These are phyloP conservation scores for Coemansia sp. DNA, from an alignment of 371 early-diverging fungal genomes.

Conservation along the genomic window DNA sequence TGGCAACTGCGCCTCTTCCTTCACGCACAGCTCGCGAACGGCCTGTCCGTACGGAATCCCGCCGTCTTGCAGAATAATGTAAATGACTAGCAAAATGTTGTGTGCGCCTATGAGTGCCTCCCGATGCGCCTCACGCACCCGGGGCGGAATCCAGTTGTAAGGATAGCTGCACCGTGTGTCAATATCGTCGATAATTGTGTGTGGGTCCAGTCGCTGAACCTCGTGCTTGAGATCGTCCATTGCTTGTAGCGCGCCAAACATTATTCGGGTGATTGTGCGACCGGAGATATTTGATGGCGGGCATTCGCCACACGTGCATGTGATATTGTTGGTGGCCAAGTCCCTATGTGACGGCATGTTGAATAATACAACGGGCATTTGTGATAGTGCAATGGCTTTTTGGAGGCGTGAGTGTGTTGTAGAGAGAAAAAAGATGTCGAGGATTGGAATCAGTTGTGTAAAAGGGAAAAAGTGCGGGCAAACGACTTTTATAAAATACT, in stretches of 20 bases:
- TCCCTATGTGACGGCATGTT: background rate
- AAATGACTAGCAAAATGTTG: slow-evolving; percentile 40
- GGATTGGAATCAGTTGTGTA: no score
- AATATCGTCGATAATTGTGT: slow-evolving; percentile 9
- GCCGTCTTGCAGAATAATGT: slow-evolving; percentile 35
- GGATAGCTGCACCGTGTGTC: slow-evolving; percentile 29
- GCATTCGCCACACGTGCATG: slow-evolving; percentile 40
- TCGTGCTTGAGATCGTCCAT: slow-evolving; percentile 35
- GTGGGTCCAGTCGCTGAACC: slow-evolving; percentile 14
- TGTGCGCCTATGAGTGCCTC: slow-evolving; percentile 38
- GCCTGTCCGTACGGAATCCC: slow-evolving; percentile 13
- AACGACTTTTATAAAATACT: background rate
- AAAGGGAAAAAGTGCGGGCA: no score
- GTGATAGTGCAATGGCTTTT: background rate
- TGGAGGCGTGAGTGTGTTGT: background rate
- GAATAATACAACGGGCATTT: slow-evolving; percentile 26
- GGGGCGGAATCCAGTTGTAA: slow-evolving; percentile 38
- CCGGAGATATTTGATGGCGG: slow-evolving; percentile 21
- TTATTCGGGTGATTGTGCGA: slow-evolving; percentile 22
- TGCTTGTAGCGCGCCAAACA: slow-evolving; percentile 37
- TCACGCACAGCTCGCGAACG: slow-evolving; percentile 21
- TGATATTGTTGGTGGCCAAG: background rate
- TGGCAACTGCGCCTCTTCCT: slow-evolving; percentile 14
- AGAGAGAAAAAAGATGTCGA: no score
- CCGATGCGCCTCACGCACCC: slow-evolving; percentile 13